phyloP scores from a whole-genome alignment of 2,329 filamentous ascomycete species.

The Aspergillus terreus region DNA sequence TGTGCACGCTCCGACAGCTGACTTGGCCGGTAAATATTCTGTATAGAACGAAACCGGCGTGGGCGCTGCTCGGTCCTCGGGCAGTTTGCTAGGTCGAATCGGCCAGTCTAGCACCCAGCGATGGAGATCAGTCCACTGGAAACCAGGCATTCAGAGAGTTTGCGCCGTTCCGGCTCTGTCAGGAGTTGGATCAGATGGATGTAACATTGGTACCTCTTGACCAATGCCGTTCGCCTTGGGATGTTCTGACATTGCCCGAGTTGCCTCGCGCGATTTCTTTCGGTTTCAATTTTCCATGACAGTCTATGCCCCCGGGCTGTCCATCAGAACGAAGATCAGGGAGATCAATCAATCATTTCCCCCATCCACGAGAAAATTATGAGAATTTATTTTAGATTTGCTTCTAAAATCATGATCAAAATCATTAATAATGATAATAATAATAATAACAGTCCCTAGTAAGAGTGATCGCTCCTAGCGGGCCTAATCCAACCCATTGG shows the following conservation, averaged over 20 bases:
- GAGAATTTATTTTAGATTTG: neutral
- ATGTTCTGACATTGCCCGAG: constrained; percentile 17
- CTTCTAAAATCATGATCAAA: neutral
- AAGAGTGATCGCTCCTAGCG: constrained; percentile 3
- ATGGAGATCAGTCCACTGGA: constrained; percentile 17
- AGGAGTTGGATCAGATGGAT: constrained; percentile 19
- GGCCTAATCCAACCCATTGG: constrained; percentile 12
- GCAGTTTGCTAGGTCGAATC: constrained; percentile 4
- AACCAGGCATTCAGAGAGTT: constrained; percentile 20
- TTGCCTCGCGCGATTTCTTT: constrained; percentile 3
- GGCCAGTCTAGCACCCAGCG: constrained; percentile 9
- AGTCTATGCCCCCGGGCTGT: constrained; percentile 5
- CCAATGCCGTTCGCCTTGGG: constrained; percentile 27
- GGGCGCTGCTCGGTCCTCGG: too few relatives aligned
- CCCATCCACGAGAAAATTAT: neutral
- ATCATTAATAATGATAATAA: neutral
- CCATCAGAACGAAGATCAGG: neutral
- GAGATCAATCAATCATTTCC: neutral
- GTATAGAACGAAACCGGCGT: constrained; percentile 12
- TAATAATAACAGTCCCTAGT: constrained; percentile 1
- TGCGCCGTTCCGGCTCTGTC: constrained; percentile 20
- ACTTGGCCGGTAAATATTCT: constrained; percentile 22
- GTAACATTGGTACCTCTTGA: constrained; percentile 24
- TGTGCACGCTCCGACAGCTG: constrained; percentile 30
- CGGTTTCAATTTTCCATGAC: constrained; percentile 15